phyloP scores from a whole-genome alignment of 371 early-diverging fungal species.

The Zopfochytrium polystomum region DNA sequence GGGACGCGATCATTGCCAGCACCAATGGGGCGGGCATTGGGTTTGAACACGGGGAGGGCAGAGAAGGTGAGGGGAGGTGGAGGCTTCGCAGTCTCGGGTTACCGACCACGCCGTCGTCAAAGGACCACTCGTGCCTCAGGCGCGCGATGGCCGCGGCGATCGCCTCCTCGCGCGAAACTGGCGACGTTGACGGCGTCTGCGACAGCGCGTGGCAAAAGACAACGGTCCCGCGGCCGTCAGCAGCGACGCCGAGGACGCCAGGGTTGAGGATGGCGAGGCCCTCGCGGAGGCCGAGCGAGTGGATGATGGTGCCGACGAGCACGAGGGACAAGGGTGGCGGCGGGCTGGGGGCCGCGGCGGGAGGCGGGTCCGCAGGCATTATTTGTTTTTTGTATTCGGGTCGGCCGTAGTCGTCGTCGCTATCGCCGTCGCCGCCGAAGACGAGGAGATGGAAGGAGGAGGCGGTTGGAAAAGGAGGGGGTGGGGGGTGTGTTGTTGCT shows the following conservation, averaged over 20 bases:
- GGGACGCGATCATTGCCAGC: not conserved
- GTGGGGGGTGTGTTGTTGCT: too few species aligned
- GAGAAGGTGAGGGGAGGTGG: slow-evolving; percentile 19
- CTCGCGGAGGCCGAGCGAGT: slow-evolving; percentile 57
- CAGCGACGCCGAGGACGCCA: slow-evolving; percentile 57
- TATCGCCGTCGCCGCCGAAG: too few species aligned
- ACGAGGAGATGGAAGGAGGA: too few species aligned
- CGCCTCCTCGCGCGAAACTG: slow-evolving; percentile 5
- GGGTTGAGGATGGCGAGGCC: slow-evolving; percentile 56
- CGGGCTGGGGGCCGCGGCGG: too few species aligned
- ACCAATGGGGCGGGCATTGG: not conserved
- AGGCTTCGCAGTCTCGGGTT: not conserved
- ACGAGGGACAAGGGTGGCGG: too few species aligned
- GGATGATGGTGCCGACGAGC: slow-evolving; percentile 64
- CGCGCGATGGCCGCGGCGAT: not conserved
- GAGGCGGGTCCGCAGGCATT: too few species aligned
- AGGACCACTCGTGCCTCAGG: too few species aligned
- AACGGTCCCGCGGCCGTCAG: slow-evolving; percentile 51
- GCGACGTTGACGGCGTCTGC: not conserved
- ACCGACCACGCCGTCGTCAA: not conserved
- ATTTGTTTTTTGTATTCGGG: too few species aligned
- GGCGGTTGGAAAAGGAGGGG: too few species aligned
- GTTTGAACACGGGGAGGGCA: not conserved
- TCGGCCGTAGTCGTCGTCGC: too few species aligned
- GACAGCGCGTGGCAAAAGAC: slow-evolving; percentile 40